Conservation (phyloP, 1,284 basidiomycete species). For the Megacollybia platyphylla region DNA sequence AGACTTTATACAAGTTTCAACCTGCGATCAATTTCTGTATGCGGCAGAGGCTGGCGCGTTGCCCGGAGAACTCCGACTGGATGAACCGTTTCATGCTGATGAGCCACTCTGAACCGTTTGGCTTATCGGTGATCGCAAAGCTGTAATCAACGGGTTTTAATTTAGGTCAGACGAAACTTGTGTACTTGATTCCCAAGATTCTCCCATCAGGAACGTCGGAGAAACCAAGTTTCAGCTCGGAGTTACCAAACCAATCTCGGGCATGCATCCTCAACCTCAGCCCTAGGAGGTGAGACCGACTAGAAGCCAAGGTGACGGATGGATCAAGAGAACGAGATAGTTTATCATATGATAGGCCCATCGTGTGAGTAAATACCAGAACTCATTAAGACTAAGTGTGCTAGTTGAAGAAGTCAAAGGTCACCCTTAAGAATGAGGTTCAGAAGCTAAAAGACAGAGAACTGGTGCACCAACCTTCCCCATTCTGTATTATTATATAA, state of each 20-base stretch:
- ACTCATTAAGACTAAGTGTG: neutral
- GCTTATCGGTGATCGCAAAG: neutral
- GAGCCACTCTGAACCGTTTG: neutral
- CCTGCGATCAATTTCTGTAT: neutral
- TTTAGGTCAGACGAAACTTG: neutral
- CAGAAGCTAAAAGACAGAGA: slow-evolving; percentile 6
- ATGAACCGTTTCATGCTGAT: neutral
- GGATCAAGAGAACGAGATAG: neutral
- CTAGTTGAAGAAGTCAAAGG: slow-evolving; percentile 41
- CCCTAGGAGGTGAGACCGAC: neutral
- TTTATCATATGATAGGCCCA: neutral
- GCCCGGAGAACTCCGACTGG: neutral
- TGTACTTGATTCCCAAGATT: neutral
- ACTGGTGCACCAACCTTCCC: slow-evolving; percentile 41
- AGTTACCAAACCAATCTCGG: neutral
- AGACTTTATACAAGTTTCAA: neutral
- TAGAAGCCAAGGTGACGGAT: neutral
- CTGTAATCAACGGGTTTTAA: neutral
- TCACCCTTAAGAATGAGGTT: slow-evolving; percentile 23
- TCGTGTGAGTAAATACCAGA: neutral
- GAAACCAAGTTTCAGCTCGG: neutral
- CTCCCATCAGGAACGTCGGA: neutral
- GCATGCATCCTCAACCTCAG: neutral
- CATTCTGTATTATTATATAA: slow-evolving; percentile 63
- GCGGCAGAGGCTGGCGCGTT: neutral